Conservation (phyloP, 2,329 filamentous ascomycete genomes). For the Aspergillus novofumigatus region DNA sequence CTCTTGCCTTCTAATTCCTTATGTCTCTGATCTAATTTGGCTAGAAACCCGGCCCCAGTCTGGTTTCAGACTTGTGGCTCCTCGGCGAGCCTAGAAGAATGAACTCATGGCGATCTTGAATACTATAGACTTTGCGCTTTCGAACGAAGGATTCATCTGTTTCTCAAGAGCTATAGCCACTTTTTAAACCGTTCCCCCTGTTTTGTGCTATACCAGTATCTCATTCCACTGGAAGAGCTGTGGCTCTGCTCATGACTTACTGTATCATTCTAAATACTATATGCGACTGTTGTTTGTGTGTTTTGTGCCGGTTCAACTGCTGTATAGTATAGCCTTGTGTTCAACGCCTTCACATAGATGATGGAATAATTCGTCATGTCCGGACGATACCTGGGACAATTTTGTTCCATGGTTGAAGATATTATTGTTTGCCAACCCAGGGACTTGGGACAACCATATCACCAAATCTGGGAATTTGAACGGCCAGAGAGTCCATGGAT, state of each 20-base stretch:
- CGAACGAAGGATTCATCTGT: background rate
- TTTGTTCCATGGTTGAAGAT: conserved; percentile 23
- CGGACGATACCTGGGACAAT: conserved; percentile 20
- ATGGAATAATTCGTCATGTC: conserved; percentile 30
- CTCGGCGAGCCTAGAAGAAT: background rate
- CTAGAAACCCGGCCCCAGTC: background rate
- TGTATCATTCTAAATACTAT: background rate
- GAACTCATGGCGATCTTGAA: background rate
- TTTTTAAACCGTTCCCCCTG: background rate
- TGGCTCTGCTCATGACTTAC: background rate
- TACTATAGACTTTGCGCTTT: conserved; percentile 17
- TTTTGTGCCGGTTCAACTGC: background rate
- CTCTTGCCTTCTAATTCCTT: background rate
- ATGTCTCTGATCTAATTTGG: background rate
- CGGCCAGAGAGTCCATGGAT: background rate
- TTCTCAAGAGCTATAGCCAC: background rate
- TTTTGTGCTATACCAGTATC: background rate
- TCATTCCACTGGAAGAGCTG: background rate
- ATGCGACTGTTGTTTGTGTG: background rate
- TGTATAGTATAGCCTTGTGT: background rate
- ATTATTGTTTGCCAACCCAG: conserved; percentile 16
- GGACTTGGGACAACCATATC: conserved; percentile 16
- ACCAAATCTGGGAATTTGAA: background rate
- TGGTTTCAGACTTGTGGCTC: background rate
- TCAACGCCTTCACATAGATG: conserved; percentile 8